Percentiles rank a stretch among this genome's conserved stretches.
Evolutionary conservation across 1,139 yeast species (phyloP).

Genomic region (Kodamaea ohmeri): DNA sequence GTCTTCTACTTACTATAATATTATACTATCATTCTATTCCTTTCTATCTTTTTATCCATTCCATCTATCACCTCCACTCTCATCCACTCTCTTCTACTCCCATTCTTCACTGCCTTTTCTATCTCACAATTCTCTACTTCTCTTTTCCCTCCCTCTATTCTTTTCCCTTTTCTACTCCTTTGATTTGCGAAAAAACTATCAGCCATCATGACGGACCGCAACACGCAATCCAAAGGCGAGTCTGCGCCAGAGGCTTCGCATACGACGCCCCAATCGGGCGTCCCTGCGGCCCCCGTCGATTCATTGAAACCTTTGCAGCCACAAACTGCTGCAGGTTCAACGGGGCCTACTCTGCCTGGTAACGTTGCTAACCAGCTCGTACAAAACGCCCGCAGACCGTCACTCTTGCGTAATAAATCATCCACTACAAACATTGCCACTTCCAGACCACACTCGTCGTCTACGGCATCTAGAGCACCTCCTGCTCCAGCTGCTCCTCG

Average conservation of each 20-base stretch:
- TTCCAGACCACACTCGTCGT: background rate
- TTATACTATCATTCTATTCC: background rate
- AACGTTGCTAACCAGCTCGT: background rate
- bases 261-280: no score
- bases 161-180: background rate
- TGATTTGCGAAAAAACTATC: background rate
- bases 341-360: slow-evolving; percentile 1
- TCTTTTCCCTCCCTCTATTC: background rate
- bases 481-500: background rate
- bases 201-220: background rate
- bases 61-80: background rate
- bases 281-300: background rate
- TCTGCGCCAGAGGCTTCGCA: no score
- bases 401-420: slow-evolving; percentile 15
- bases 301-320: background rate
- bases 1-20: background rate
- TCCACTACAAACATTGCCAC: slow-evolving; percentile 6
- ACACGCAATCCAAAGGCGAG: no score
- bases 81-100: background rate
- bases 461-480: background rate
- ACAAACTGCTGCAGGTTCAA: background rate
- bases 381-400: slow-evolving; percentile 12
- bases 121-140: background rate
- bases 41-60: background rate
- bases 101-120: background rate